Percentiles rank a stretch among this genome's conserved stretches.
These are phyloP conservation scores for Fraxinus angustifolia DNA, from an alignment of 305 asterid genomes.

Conservation along the genomic window DNA sequence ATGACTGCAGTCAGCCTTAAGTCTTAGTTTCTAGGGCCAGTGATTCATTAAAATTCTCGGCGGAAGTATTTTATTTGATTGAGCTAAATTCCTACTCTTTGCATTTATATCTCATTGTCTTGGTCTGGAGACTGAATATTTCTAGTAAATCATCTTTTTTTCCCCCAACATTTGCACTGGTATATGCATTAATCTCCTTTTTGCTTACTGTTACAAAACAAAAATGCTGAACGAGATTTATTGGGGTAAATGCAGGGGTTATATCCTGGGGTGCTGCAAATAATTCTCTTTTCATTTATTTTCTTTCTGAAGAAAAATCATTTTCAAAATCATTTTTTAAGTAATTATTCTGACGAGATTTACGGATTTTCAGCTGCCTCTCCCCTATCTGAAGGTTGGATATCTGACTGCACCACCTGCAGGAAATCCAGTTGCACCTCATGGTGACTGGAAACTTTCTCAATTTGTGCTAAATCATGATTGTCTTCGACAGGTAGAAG, in stretches of 20 bases:
- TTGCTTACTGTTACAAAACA: background rate
- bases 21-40: background rate
- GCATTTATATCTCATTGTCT: background rate
- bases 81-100: background rate
- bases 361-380: conserved; percentile 72
- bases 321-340: background rate
- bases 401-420: conserved; percentile 87
- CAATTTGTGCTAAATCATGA: conserved; percentile 85
- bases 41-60: background rate
- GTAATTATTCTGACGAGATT: conserved; percentile 25
- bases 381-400: conserved; percentile 89
- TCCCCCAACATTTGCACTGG: background rate
- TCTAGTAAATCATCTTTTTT: background rate
- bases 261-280: conserved; percentile 5
- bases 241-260: background rate
- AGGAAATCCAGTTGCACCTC: conserved; percentile 88
- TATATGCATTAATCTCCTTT: background rate
- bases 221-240: background rate
- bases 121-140: background rate
- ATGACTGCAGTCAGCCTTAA: background rate
- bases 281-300: background rate
- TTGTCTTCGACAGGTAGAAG: conserved; percentile 81
- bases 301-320: background rate
- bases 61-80: background rate
- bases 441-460: conserved; percentile 86